These are phyloP conservation scores for Fusarium abutilonis DNA, from an alignment of 2,329 filamentous ascomycete genomes.

Conservation along the genomic window DNA sequence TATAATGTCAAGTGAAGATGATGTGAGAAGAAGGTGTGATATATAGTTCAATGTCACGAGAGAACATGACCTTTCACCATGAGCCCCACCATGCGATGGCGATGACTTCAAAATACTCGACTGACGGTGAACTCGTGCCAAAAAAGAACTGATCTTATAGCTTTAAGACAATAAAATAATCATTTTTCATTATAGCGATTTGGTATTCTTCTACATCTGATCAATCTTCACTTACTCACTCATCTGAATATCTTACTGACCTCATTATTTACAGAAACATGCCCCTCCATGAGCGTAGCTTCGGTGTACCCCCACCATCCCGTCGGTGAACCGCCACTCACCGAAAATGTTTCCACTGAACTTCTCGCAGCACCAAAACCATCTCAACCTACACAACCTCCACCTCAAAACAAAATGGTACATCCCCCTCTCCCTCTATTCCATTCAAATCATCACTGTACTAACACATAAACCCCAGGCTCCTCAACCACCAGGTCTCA, in stretches of 20 bases:
- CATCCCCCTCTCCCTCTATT: rapidly evolving
- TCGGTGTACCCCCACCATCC: constrained; percentile 42
- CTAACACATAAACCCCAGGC: constrained; percentile 29
- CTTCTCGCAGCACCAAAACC: constrained; percentile 7
- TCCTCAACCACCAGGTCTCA: constrained; percentile 52
- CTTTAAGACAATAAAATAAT: not conserved
- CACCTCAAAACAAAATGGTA: constrained; percentile 37
- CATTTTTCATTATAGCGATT: not conserved
- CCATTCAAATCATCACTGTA: rapidly evolving
- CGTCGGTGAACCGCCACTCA: constrained; percentile 36
- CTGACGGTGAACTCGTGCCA: not conserved
- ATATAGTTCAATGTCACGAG: constrained; percentile 6
- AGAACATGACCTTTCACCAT: constrained; percentile 1
- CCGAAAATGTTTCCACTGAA: constrained; percentile 43
- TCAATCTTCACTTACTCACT: not conserved
- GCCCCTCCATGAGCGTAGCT: constrained; percentile 34
- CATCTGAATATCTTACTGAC: not conserved
- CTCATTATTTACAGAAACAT: not conserved
- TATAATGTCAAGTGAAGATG: not conserved
- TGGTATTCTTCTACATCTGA: not conserved
- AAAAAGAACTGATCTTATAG: not conserved
- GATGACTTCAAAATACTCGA: not conserved
- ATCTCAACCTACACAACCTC: not conserved
- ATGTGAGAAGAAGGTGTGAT: not conserved
- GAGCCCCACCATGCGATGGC: constrained; percentile 11